Conservation (phyloP, 805 yeast genomes). For the Starmerella davenportii region DNA sequence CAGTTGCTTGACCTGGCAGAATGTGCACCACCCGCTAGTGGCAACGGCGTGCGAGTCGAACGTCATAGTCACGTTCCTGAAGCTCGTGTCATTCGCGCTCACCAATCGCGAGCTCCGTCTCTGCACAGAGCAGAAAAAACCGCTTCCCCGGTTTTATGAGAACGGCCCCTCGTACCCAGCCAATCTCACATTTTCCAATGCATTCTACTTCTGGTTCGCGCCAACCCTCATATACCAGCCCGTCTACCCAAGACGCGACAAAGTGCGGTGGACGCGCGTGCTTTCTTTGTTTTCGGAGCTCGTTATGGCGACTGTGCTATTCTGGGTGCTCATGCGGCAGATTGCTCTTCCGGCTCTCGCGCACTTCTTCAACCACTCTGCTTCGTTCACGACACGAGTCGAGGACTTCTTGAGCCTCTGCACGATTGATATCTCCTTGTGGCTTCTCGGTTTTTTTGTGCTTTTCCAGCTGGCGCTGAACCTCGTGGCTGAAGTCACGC, state of each 20-base stretch:
- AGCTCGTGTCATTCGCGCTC: constrained; percentile 28
- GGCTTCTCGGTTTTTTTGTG: constrained; percentile 29
- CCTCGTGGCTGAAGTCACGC: constrained; percentile 28
- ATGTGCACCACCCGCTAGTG: constrained; percentile 27
- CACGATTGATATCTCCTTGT: constrained; percentile 26
- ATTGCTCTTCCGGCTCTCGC: constrained; percentile 30
- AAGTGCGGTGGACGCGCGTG: constrained; percentile 21
- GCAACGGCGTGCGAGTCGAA: constrained; percentile 29
- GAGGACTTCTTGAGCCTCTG: constrained; percentile 26
- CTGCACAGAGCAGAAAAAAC: constrained; percentile 13
- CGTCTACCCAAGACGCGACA: constrained; percentile 26
- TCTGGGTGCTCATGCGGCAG: constrained; percentile 27
- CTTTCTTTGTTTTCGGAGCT: constrained; percentile 25
- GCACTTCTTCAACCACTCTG: constrained; percentile 20
- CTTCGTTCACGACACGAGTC: constrained; percentile 17
- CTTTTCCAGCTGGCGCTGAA: constrained; percentile 29
- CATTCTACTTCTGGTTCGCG: constrained; percentile 28
- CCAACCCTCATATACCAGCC: constrained; percentile 35
- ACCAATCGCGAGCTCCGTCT: constrained; percentile 30
- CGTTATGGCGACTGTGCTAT: constrained; percentile 19
- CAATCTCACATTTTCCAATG: constrained; percentile 24
- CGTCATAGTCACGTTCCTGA: constrained; percentile 27
- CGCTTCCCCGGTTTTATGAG: constrained; percentile 22
- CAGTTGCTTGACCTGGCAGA: constrained; percentile 16
- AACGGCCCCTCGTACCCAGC: constrained; percentile 24